A percentile compares a stretch with the other conserved stretches of the same genome.
phyloP scores from a whole-genome alignment of 106 monocot genomes.

The Dioscorea alata region DNA sequence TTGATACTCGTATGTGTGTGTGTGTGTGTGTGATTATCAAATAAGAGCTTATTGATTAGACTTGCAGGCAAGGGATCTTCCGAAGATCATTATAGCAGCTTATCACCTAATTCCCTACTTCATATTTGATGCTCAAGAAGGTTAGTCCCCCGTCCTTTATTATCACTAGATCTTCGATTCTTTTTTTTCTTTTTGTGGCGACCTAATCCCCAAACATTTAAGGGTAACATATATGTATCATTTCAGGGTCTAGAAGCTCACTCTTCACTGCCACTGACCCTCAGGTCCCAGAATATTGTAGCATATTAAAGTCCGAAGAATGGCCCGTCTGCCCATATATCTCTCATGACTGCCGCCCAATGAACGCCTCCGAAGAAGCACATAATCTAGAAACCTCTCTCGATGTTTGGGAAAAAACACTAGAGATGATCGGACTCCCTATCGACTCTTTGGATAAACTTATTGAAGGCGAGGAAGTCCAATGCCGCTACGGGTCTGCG shows the following conservation, averaged over 20 bases:
- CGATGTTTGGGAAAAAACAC: constrained; percentile 78
- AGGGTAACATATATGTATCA: neutral
- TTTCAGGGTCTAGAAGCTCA: constrained; percentile 71
- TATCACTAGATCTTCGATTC: neutral
- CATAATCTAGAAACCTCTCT: constrained; percentile 79
- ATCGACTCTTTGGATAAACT: constrained; percentile 73
- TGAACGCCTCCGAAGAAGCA: constrained; percentile 86
- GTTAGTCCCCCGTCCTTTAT: constrained; percentile 7
- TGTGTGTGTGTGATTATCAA: too few species aligned
- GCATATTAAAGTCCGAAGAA: constrained; percentile 66
- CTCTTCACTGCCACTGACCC: constrained; percentile 82
- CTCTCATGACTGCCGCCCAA: constrained; percentile 73
- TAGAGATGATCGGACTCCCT: constrained; percentile 79
- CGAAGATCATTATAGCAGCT: constrained; percentile 38
- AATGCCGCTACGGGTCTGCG: constrained; percentile 34
- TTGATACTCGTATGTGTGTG: too few species aligned
- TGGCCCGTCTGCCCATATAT: constrained; percentile 93
- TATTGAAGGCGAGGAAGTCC: constrained; percentile 57
- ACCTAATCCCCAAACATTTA: neutral
- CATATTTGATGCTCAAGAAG: constrained; percentile 66
- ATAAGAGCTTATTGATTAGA: neutral
- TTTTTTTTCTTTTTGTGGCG: neutral
- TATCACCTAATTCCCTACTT: constrained; percentile 76
- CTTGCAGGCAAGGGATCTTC: constrained; percentile 66
- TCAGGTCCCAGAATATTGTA: constrained; percentile 84